These are phyloP conservation scores for Gossypium longicalyx DNA, from an alignment of 345 rosid species.

Conservation along the genomic window DNA sequence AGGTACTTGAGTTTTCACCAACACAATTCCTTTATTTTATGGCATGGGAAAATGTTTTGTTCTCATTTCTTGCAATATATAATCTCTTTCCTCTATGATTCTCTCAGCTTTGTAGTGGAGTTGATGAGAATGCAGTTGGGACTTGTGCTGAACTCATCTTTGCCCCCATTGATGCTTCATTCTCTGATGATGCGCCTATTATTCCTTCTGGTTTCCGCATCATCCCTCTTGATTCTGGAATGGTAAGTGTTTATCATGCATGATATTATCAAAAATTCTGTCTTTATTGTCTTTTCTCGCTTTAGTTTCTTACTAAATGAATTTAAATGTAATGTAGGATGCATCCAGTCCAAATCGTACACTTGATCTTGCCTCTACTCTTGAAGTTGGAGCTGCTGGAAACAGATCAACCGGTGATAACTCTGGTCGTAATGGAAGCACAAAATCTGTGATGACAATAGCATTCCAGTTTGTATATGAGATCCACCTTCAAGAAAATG, in stretches of 20 bases:
- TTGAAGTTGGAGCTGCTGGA: constrained; percentile 64
- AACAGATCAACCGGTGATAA: constrained; percentile 55
- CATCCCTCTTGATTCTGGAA: constrained; percentile 78
- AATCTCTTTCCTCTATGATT: not conserved
- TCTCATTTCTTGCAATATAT: not conserved
- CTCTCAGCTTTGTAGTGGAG: constrained; percentile 82
- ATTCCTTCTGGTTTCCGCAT: constrained; percentile 95
- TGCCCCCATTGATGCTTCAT: constrained; percentile 97
- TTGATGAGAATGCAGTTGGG: constrained; percentile 80
- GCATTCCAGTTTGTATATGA: constrained; percentile 90
- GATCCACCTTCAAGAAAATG: constrained; percentile 80
- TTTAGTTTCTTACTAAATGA: not conserved
- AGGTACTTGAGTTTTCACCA: constrained; percentile 45
- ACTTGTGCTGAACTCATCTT: constrained; percentile 84
- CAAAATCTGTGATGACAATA: constrained; percentile 92
- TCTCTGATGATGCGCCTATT: constrained; percentile 95
- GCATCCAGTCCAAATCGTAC: constrained; percentile 86
- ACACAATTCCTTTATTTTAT: not conserved
- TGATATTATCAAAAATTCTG: constrained; percentile 12
- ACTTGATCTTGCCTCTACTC: constrained; percentile 88
- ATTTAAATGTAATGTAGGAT: constrained; percentile 41
- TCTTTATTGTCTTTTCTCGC: not conserved
- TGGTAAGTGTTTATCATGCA: constrained; percentile 34
- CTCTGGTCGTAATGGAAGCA: constrained; percentile 43
- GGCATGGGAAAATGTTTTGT: not conserved